phyloP scores from a whole-genome alignment of 768 basidiomycete species.

The Hygrophoropsis aurantiaca region DNA sequence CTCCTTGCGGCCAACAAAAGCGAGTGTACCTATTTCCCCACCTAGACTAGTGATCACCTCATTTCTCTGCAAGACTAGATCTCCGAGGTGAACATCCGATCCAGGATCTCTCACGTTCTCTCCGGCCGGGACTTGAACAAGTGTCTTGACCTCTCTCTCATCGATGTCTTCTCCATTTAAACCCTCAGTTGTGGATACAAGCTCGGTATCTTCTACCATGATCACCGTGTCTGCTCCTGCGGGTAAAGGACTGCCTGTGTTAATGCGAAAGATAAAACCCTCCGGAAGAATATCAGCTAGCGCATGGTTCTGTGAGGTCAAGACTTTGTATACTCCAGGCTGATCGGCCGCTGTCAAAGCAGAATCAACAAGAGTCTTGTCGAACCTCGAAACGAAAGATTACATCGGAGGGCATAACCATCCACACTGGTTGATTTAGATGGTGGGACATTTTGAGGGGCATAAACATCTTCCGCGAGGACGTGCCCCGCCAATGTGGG shows the following conservation, averaged over 20 bases:
- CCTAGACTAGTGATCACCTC: slow-evolving; percentile 63
- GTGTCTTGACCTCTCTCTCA: slow-evolving; percentile 68
- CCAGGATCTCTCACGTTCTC: slow-evolving; percentile 78
- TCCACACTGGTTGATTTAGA: slow-evolving; percentile 80
- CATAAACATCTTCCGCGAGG: slow-evolving; percentile 73
- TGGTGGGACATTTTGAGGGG: slow-evolving; percentile 62
- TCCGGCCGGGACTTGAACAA: slow-evolving; percentile 56
- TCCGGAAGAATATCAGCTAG: slow-evolving; percentile 38
- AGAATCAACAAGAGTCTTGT: background rate
- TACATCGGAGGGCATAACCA: slow-evolving; percentile 81
- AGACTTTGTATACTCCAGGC: slow-evolving; percentile 65
- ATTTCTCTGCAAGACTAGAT: slow-evolving; percentile 62
- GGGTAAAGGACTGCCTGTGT: slow-evolving; percentile 84
- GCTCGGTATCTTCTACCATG: slow-evolving; percentile 91
- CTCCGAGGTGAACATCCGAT: slow-evolving; percentile 69
- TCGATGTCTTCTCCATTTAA: slow-evolving; percentile 47
- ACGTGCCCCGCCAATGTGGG: slow-evolving; percentile 61
- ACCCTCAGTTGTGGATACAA: slow-evolving; percentile 53
- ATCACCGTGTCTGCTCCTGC: slow-evolving; percentile 74
- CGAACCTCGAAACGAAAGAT: slow-evolving; percentile 12
- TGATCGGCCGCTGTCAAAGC: slow-evolving; percentile 53
- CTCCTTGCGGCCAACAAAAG: slow-evolving; percentile 74
- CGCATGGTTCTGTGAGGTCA: slow-evolving; percentile 50
- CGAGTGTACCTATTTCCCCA: slow-evolving; percentile 81
- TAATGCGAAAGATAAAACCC: slow-evolving; percentile 61